Base-by-base conservation (phyloP, 148 eudicot species). In the Cornus controversa region DNA sequence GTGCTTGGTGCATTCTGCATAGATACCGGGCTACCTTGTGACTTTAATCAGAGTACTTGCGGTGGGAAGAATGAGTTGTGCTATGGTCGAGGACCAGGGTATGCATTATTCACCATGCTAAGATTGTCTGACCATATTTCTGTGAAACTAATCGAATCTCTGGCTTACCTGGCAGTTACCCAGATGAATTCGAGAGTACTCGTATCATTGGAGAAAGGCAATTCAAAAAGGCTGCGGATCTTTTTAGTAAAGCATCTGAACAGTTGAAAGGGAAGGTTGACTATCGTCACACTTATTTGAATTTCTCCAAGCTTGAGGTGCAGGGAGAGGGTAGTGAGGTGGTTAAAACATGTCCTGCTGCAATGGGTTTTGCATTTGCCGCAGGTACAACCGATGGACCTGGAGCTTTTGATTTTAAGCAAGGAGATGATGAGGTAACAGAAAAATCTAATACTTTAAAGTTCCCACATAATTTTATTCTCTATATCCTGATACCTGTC, bases 371-470 rank as follows among this genome's bases (percentile, higher is more conserved):
- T 85, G 99, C 93, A 70, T 96, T 96, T 86, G 99, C 99, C 78
- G 99, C 99, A 62, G 99, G 99, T 76, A 96, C 99, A n/a, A 96
- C 99, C 22, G 99, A 96, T 86, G 98, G 99, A 69, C 99, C 99
- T 68, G 99, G 99, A 71, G 99, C 94, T 80, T 96, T 96, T 84
- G 98, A 96, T 85, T 96, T 96, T 82, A 86, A 68, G 81, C 99
- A 96, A 88, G 99, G 97, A 74, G 99, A 96, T 84, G 89, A 89
- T 82, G 54, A 81, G 86, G 99, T 91, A 82, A 23, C 23, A 13
- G 29, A 74, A 18, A 23, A 68, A 73, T 74, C 23, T 66, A 29
- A 37, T 47, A 28, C 67, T 73, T 10, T 64, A 8, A 22, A 27
- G 7, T 58, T 58, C 24, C 64, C 18, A 18, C 25, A 20, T 18